These are phyloP conservation scores for Nothophoma quercina DNA, from an alignment of 2,329 filamentous ascomycete genomes.

Conservation along the genomic window DNA sequence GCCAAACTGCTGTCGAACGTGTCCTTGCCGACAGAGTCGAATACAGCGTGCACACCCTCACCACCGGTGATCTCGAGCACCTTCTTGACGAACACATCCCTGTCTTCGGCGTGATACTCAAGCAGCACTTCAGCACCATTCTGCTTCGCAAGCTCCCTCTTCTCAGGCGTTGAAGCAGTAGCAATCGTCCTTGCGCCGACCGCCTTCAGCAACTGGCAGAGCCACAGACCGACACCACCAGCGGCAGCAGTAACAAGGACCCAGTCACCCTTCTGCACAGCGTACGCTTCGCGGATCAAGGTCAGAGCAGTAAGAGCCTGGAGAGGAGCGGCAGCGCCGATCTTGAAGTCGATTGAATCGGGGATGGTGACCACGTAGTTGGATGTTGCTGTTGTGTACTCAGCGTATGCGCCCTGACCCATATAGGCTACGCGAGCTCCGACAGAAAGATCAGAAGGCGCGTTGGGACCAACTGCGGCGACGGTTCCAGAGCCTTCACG, in stretches of 20 bases:
- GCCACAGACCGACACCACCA: constrained; percentile 74
- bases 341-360: constrained; percentile 64
- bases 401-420: constrained; percentile 62
- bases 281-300: constrained; percentile 75
- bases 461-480: constrained; percentile 65
- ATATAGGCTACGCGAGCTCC: constrained; percentile 79
- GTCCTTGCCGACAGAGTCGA: constrained; percentile 83
- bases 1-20: constrained; percentile 84
- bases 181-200: constrained; percentile 82
- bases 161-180: constrained; percentile 76
- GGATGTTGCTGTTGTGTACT: constrained; percentile 65
- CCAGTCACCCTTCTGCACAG: constrained; percentile 79
- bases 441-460: constrained; percentile 62
- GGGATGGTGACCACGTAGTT: constrained; percentile 69
- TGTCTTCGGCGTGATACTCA: constrained; percentile 68
- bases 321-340: constrained; percentile 73
- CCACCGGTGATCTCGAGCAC: constrained; percentile 75
- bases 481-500: constrained; percentile 80
- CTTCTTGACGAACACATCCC: constrained; percentile 50
- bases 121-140: constrained; percentile 77
- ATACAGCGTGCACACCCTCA: constrained; percentile 77
- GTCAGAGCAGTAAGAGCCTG: constrained; percentile 86
- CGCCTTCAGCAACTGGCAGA: constrained; percentile 76
- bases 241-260: constrained; percentile 85
- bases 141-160: constrained; percentile 72